Conservation (phyloP, 2,329 filamentous ascomycete species). For the Aureobasidium musti region DNA sequence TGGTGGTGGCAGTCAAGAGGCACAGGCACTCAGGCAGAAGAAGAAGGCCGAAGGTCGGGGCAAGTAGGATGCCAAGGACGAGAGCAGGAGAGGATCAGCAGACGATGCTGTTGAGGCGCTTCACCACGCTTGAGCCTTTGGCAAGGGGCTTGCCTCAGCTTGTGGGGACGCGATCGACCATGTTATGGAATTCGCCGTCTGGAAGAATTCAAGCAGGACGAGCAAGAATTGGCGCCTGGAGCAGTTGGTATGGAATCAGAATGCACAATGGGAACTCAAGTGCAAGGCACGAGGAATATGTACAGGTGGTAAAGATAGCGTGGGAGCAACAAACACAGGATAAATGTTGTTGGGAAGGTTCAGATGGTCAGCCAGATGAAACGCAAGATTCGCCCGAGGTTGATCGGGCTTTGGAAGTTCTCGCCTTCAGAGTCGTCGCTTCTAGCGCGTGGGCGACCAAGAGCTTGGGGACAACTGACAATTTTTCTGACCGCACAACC, state of each 20-base stretch:
- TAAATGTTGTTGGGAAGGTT: conserved; percentile 26
- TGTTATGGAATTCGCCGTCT: conserved; percentile 18
- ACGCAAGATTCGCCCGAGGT: conserved; percentile 23
- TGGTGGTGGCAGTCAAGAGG: conserved; percentile 5
- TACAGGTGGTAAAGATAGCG: not conserved
- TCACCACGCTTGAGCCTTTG: conserved; percentile 16
- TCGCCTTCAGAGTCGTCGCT: conserved; percentile 27
- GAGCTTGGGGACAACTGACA: conserved; percentile 19
- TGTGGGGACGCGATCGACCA: conserved; percentile 22
- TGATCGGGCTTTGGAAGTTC: conserved; percentile 18
- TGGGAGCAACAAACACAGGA: conserved; percentile 4
- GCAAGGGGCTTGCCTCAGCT: conserved; percentile 13
- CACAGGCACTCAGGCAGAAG: no score
- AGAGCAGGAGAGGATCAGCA: conserved; percentile 25
- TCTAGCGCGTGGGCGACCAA: conserved; percentile 16
- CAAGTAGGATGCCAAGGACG: conserved; percentile 28
- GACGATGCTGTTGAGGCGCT: conserved; percentile 25
- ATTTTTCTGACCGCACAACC: conserved; percentile 24
- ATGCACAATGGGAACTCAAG: not conserved
- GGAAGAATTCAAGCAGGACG: conserved; percentile 2
- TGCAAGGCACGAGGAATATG: not conserved
- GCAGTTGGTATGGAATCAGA: not conserved
- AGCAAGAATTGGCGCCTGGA: not conserved
- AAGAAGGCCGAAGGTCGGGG: conserved; percentile 11
- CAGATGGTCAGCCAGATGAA: conserved; percentile 13